Evolutionary conservation across 352 stramenopile genomes (phyloP), one percentile per base, ranked within the genome.

Genomic region (Phytophthora pistaciae): DNA sequence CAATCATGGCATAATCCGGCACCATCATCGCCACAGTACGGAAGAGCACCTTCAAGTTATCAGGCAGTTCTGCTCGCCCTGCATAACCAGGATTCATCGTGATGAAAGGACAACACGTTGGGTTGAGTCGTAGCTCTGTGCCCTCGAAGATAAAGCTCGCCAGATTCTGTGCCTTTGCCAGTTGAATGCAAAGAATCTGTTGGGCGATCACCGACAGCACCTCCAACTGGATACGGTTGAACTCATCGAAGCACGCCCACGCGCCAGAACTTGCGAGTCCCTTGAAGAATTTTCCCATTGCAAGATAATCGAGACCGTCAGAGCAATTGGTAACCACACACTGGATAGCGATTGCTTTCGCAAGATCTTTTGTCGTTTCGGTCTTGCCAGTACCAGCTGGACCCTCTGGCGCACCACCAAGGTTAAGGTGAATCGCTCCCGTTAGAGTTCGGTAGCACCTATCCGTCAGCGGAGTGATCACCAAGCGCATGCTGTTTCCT

Each of bases 231-330:
- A 98, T 98, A 23, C 93, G 91, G 67, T 98, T 98, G 64, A 98
- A 98, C 74, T 98, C 94, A 48, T 94, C 88, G 66, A 98, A 98
- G 67, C 94, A 98, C 6, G 91, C 91, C 94, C 94, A 98, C 11
- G 93, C 89, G 3, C 94, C 94, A 16, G 87, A 96, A 46, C 84
- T 93, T 5, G 92, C 93, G 16, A 98, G 86, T 9, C 93, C 93
- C 66, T 98, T 98, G 74, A 98, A 98, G 68, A 98, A 98, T 68
- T 98, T 98, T 25, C 87, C 93, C 91, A 98, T 98, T 20, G 93
- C 93, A 23, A 96, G 79, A 79, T 98, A 98, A 66, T 98, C 91
- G 8, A 98, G 80, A 20, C 88, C 89, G 48, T 90, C 84, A 0
- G 90, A 98, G 72, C 93, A 98, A 74, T 98, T 98, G 23, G 94